Evolutionary conservation across 1,284 basidiomycete genomes (phyloP).

Genomic region (Fomitopsis pinicola): DNA sequence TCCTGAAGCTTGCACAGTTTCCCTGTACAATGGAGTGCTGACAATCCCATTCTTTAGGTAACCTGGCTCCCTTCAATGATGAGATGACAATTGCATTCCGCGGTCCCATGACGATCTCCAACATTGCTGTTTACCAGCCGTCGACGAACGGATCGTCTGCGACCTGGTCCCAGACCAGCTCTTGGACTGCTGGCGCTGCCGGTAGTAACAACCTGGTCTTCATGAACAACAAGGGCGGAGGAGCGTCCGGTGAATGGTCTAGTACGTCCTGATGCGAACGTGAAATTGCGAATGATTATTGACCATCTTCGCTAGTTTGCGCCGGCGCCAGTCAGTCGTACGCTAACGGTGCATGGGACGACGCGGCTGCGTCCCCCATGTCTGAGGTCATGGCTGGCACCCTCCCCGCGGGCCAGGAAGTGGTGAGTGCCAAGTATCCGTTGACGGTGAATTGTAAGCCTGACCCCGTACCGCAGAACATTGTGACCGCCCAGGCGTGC

Average conservation of each 20-base stretch:
- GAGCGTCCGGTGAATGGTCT: constrained; percentile 23
- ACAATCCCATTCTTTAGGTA: constrained; percentile 7
- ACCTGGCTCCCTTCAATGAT: constrained; percentile 29
- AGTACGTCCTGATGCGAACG: constrained; percentile 13
- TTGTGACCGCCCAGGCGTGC: constrained; percentile 7
- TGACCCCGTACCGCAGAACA: neutral
- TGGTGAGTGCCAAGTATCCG: constrained; percentile 7
- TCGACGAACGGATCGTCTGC: constrained; percentile 11
- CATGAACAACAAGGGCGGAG: constrained; percentile 29
- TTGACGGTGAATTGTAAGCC: neutral
- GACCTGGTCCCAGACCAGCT: constrained; percentile 23
- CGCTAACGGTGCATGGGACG: constrained; percentile 17
- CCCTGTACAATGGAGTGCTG: neutral
- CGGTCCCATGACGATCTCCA: constrained; percentile 27
- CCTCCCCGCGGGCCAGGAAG: constrained; percentile 13
- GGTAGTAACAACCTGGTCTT: constrained; percentile 24
- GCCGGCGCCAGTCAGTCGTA: constrained; percentile 21
- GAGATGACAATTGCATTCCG: constrained; percentile 27
- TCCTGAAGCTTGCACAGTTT: too few species aligned
- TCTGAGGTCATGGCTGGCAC: constrained; percentile 8
- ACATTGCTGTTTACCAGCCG: constrained; percentile 29
- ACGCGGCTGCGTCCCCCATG: constrained; percentile 13
- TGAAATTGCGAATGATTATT: neutral
- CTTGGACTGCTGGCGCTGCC: constrained; percentile 16
- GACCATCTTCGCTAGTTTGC: constrained; percentile 6